Base-by-base conservation (phyloP, 1,284 basidiomycete species). In the Tilletia walkeri region DNA sequence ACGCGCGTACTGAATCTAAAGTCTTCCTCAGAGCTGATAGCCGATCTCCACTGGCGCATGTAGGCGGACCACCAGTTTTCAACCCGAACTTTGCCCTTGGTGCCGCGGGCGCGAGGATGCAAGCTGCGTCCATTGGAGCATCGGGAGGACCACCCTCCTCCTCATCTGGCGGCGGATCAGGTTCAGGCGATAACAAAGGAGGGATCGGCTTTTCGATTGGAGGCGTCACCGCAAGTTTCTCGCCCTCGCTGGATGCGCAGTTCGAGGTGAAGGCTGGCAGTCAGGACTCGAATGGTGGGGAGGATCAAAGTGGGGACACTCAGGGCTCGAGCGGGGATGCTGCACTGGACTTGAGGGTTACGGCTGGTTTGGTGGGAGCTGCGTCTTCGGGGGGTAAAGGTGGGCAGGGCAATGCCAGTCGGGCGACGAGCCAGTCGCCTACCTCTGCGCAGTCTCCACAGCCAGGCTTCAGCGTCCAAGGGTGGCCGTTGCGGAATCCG, bases 61-160 rank as follows among this genome's bases (percentile, higher is more conserved):
- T 30, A 34, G 30, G 65, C 16, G 65, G 41, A 9, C 39, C 41
- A 20, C 65, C 47, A 39, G 45, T 24, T 14, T 49, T 66, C 65
- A 34, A 49, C n/a, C 65, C 47, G 12, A 47, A 66, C 30, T 49
- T 66, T 49, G 65, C 65, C 5, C 18, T 66, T n/a, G 65, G 65
- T 20, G 39, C 65, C 3, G 6, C 45, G 3, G 65, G 41, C 45
- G 45, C 20, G 12, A 3, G 39, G 10, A 47, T 47, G 41, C 65
- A 66, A 4, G 45, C 45, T 9, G 41, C 65, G 3, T 56, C 54
- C 20, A 34, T 34, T n/a, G 39, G 38, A 41, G 24, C 56, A 24
- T 61, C 56, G 24, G 56, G n/a, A 4, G 56, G 56, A 36, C 34
- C 56, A 9, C 56, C n/a, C 38, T 30, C 24, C 1, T 30, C 24